These are phyloP conservation scores for Podaxis pistillaris DNA, from an alignment of 768 basidiomycete genomes.

Conservation along the genomic window DNA sequence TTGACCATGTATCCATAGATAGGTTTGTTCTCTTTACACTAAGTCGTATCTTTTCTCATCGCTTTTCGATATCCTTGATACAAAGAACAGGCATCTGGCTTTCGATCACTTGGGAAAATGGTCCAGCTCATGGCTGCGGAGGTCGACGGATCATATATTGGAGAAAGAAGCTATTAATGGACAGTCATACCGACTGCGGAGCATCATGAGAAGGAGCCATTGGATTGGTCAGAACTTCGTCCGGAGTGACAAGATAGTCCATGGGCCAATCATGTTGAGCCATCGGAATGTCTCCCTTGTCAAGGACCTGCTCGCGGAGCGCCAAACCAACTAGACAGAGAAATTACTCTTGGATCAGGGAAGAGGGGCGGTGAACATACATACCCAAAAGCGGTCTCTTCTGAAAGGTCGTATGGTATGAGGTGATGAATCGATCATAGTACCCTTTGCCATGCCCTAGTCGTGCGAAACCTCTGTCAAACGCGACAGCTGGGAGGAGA, in stretches of 20 bases:
- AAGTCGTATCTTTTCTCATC: too few relatives aligned
- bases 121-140: background rate
- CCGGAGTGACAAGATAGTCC: conserved; percentile 55
- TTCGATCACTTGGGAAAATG: background rate
- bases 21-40: too few relatives aligned
- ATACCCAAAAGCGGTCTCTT: conserved; percentile 59
- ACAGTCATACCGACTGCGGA: background rate
- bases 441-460: conserved; percentile 84
- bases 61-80: too few relatives aligned
- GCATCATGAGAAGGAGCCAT: background rate
- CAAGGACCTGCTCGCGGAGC: conserved; percentile 61
- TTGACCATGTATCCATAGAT: too few relatives aligned
- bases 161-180: background rate
- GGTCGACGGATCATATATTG: background rate
- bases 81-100: too few relatives aligned
- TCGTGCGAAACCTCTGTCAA: conserved; percentile 65
- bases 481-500: conserved; percentile 69
- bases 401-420: conserved; percentile 44
- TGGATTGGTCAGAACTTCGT: conserved; percentile 22
- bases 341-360: background rate
- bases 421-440: conserved; percentile 71
- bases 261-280: conserved; percentile 61
- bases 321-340: conserved; percentile 57
- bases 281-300: conserved; percentile 49
- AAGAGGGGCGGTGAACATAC: conserved; percentile 19